These are phyloP conservation scores for Rhizophagus prolifer DNA, from an alignment of 192 early-diverging fungal genomes.

Conservation along the genomic window DNA sequence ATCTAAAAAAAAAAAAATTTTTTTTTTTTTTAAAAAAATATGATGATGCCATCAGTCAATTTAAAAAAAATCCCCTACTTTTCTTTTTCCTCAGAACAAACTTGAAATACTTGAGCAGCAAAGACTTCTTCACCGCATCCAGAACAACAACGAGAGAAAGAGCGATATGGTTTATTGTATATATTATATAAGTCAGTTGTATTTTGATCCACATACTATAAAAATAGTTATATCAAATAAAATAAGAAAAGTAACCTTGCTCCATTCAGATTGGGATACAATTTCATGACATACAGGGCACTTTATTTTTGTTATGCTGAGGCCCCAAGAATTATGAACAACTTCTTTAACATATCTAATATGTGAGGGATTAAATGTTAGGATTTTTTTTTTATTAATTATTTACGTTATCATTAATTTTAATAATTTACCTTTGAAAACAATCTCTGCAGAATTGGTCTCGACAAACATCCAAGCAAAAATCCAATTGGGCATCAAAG, in stretches of 20 bases:
- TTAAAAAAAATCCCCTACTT: constrained; percentile 5
- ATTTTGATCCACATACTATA: constrained; percentile 47
- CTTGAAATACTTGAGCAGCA: constrained; percentile 35
- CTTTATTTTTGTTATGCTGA: constrained; percentile 54
- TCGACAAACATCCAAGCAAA: constrained; percentile 55
- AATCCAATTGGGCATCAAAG: constrained; percentile 56
- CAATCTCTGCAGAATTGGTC: constrained; percentile 60
- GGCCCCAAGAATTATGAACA: constrained; percentile 59
- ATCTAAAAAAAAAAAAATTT: constrained; percentile 19
- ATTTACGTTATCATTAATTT: background rate
- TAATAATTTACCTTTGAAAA: constrained; percentile 46
- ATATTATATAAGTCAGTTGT: constrained; percentile 47
- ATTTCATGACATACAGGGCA: constrained; percentile 57
- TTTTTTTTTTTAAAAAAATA: background rate
- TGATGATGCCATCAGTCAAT: background rate
- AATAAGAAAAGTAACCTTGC: no score
- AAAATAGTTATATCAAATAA: background rate
- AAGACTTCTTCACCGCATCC: constrained; percentile 49
- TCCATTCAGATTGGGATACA: constrained; percentile 56
- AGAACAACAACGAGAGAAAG: constrained; percentile 50
- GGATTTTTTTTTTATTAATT: background rate
- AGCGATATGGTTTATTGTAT: constrained; percentile 56
- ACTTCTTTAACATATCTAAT: constrained; percentile 55
- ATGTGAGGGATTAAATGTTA: background rate
- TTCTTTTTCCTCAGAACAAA: constrained; percentile 22